Percentiles rank a stretch among this genome's conserved stretches.
phyloP scores from a whole-genome alignment of 2,329 filamentous ascomycete genomes.

The Chrysoporthe cubensis region DNA sequence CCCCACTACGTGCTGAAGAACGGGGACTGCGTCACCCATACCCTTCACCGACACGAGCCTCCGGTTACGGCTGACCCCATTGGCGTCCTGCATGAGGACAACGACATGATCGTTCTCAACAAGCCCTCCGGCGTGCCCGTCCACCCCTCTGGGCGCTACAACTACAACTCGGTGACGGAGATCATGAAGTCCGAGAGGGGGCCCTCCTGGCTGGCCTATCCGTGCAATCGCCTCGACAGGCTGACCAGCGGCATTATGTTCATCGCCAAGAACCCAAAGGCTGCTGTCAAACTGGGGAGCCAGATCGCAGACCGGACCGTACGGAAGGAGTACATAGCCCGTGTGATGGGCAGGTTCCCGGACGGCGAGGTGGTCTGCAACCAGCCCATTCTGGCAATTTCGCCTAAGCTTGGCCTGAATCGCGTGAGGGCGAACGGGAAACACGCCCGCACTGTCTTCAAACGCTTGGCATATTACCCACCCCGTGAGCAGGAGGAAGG shows the following conservation, averaged over 20 bases:
- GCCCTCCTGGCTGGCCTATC: constrained; percentile 58
- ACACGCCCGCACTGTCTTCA: constrained; percentile 87
- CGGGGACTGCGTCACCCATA: constrained; percentile 90
- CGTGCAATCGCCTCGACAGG: constrained; percentile 92
- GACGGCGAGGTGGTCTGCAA: constrained; percentile 91
- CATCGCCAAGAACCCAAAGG: constrained; percentile 82
- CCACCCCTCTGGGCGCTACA: constrained; percentile 92
- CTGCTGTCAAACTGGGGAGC: constrained; percentile 74
- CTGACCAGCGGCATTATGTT: constrained; percentile 98
- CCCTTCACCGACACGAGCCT: constrained; percentile 92
- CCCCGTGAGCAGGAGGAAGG: constrained; percentile 39
- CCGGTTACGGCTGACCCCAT: constrained; percentile 84
- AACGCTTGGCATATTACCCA: constrained; percentile 89
- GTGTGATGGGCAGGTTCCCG: constrained; percentile 89
- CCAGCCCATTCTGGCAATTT: constrained; percentile 91
- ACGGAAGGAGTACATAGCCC: constrained; percentile 91
- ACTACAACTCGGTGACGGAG: constrained; percentile 92
- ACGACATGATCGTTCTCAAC: constrained; percentile 94
- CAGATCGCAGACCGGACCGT: constrained; percentile 83
- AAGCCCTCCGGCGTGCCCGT: constrained; percentile 94
- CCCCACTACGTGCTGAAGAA: constrained; percentile 78
- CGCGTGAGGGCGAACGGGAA: constrained; percentile 94
- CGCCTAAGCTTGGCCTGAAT: constrained; percentile 92
- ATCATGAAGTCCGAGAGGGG: constrained; percentile 82
- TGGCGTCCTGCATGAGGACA: constrained; percentile 84